Evolutionary conservation across 768 basidiomycete species (phyloP).

Genomic region (Mrakia gelida): DNA sequence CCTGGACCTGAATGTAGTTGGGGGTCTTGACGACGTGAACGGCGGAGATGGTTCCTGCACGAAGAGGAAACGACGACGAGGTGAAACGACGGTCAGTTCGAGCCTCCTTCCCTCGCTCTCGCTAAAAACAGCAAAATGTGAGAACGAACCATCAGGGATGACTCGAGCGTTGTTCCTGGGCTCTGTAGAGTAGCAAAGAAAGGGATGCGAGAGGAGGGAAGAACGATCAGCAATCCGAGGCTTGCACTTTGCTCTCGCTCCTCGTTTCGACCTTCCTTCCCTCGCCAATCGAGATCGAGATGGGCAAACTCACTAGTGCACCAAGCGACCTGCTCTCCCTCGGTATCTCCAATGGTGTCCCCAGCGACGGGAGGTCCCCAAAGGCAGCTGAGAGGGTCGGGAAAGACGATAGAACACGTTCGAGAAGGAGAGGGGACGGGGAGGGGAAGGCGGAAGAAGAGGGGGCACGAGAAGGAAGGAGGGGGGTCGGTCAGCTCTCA

Average conservation of each 20-base stretch:
- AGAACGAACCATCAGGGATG: constrained; percentile 46
- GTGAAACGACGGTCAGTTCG: not conserved
- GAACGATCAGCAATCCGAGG: not conserved
- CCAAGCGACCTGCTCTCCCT: constrained; percentile 45
- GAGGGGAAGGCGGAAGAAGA: not conserved
- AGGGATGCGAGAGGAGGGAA: not conserved
- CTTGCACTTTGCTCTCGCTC: not conserved
- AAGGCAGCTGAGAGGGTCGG: constrained; percentile 9
- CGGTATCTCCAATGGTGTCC: constrained; percentile 59
- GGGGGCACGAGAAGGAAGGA: not conserved
- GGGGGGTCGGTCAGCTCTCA: not conserved
- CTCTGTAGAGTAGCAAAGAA: constrained; percentile 38
- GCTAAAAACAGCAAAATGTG: not conserved
- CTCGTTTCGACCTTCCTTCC: not conserved
- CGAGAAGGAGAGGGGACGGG: not conserved
- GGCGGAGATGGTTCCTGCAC: constrained; percentile 12
- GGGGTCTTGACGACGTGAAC: constrained; percentile 49
- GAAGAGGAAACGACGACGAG: not conserved
- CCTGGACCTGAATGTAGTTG: constrained; percentile 50
- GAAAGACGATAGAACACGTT: not conserved
- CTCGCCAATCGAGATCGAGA: not conserved
- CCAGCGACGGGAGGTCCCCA: constrained; percentile 45
- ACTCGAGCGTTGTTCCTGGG: constrained; percentile 48
- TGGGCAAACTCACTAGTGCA: constrained; percentile 29
- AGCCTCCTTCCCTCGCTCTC: not conserved